A percentile compares a stretch with the other conserved stretches of the same genome.
Conservation (phyloP, 1,139 yeast species). For the Pichiaceae sp. region DNA sequence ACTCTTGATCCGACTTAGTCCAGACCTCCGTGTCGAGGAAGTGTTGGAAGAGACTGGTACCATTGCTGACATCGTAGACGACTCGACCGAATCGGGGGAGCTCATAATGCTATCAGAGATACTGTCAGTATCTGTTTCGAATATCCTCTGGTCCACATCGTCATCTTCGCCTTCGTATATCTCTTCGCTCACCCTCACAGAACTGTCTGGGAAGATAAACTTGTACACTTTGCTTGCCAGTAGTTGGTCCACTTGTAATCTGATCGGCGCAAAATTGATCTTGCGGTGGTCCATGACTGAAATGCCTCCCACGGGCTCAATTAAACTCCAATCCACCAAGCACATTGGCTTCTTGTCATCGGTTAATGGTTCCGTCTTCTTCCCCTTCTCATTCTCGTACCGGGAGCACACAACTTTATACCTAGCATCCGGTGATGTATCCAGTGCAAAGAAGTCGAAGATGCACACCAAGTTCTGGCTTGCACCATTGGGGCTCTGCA, state of each 20-base stretch:
- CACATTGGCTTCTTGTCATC: slow-evolving; percentile 39
- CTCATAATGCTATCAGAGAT: neutral
- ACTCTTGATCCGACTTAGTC: neutral
- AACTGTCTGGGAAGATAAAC: slow-evolving; percentile 32
- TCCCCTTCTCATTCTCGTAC: neutral
- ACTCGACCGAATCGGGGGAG: neutral
- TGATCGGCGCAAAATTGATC: slow-evolving; percentile 53
- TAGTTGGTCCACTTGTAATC: slow-evolving; percentile 62
- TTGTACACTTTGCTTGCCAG: slow-evolving; percentile 55
- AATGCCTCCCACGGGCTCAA: slow-evolving; percentile 83
- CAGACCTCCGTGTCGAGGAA: neutral
- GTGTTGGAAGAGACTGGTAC: neutral
- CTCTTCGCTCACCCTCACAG: slow-evolving; percentile 4
- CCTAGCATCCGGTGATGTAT: slow-evolving; percentile 14
- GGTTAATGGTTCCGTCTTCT: neutral
- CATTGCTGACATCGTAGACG: neutral
- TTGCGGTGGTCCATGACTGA: slow-evolving; percentile 48
- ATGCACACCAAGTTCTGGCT: slow-evolving; percentile 32
- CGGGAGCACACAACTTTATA: slow-evolving; percentile 20
- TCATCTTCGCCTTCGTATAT: slow-evolving; percentile 7
- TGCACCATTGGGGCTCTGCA: slow-evolving; percentile 39
- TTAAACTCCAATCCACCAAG: slow-evolving; percentile 59
- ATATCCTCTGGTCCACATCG: slow-evolving; percentile 30
- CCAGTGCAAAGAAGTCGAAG: slow-evolving; percentile 19
- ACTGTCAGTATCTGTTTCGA: neutral